Conservation (phyloP, 495 filamentous ascomycete genomes). For the Mytilinidion resinicola region DNA sequence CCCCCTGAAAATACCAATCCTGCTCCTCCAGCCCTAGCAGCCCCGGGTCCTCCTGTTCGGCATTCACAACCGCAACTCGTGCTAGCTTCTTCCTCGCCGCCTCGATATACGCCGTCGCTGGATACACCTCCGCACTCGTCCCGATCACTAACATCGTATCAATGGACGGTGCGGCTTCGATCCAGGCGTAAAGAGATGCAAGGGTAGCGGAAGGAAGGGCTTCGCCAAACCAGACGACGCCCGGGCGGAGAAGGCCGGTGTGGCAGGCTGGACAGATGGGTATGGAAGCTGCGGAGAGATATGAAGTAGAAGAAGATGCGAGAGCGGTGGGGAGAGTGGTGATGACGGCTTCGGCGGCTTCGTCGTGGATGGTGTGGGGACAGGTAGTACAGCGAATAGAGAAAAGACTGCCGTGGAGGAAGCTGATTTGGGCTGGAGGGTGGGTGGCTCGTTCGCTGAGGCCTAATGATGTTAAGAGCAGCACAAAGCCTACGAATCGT, state of each 20-base stretch:
- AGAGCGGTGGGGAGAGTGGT: not conserved
- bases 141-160: slow-evolving; percentile 25
- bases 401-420: slow-evolving; percentile 17
- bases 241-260: slow-evolving; percentile 12
- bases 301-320: not conserved
- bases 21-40: not conserved
- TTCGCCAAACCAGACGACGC: slow-evolving; percentile 20
- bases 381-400: slow-evolving; percentile 13
- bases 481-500: too few relatives aligned
- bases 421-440: slow-evolving; percentile 3
- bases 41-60: slow-evolving; percentile 10
- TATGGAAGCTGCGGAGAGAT: not conserved
- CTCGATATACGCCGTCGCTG: slow-evolving; percentile 21
- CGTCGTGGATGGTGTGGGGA: not conserved
- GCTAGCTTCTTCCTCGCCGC: slow-evolving; percentile 15
- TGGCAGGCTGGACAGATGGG: slow-evolving; percentile 8
- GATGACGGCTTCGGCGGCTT: not conserved
- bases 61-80: slow-evolving; percentile 18
- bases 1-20: slow-evolving; percentile 25
- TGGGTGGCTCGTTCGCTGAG: slow-evolving; percentile 13
- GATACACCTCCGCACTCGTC: slow-evolving; percentile 19
- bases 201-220: not conserved
- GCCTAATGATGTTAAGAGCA: not conserved
- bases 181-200: slow-evolving; percentile 3
- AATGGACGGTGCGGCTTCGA: not conserved